Evolutionary conservation across 2,329 filamentous ascomycete species (phyloP), one percentile per base, ranked within the genome.

Genomic region (Botrytis porri): DNA sequence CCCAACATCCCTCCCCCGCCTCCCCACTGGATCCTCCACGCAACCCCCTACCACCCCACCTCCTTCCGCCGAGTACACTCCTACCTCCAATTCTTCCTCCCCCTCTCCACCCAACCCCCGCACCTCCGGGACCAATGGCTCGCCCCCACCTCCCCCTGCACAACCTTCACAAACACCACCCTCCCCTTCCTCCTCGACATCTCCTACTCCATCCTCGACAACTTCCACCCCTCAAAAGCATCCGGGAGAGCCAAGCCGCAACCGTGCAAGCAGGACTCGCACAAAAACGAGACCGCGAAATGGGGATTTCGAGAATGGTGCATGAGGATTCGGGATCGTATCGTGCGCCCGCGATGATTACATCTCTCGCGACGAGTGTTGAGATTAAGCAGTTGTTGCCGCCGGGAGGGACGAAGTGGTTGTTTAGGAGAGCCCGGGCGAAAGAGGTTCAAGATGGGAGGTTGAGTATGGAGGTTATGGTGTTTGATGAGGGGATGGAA

Each of bases 371-470:
- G 16, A 51, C 63, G n/a, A 66, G n/a, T 35, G 51, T 65, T 29
- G 63, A 66, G 25, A 66, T 66, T 25, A 66, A 66, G 39, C 51
- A 51, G 22, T 32, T 29, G 18, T 25, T 66, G 39, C 43, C 43
- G 16, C 22, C 41, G 16, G 43, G 29, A n/a, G 43, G 63, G 10
- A 16, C 29, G 22, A 51, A 51, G 45, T 66, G 63, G 18, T n/a
- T 66, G 12, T 51, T 66, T 10, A n/a, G 51, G 63, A 25, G 63
- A 35, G 63, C 63, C 1, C 39, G 25, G 63, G 43, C 63, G 22
- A 66, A 66, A 45, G 39, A 66, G 8, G 37, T 66, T 22, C 37
- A 66, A 45, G n/a, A 66, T 66, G 63, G 63, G 29, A 66, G 41
- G 10, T 48, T 51, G 63, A 66, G 63, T 48, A 66, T 66, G 63